Evolutionary conservation across 2,329 filamentous ascomycete genomes (phyloP).

Genomic region (Nemania abortiva): DNA sequence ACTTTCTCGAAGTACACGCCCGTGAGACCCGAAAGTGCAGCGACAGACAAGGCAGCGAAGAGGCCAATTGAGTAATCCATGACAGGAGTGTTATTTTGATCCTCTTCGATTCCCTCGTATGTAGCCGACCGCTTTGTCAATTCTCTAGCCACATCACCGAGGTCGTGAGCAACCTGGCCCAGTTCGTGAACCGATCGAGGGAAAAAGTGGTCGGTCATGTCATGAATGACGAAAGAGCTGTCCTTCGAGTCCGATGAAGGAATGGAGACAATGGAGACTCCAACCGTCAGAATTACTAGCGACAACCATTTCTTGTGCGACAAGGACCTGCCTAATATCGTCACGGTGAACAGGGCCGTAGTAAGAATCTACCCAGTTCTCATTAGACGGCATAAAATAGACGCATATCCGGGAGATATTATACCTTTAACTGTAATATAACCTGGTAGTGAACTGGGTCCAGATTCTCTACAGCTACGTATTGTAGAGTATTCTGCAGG

Average conservation of each 20-base stretch:
- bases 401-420: constrained; percentile 26
- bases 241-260: constrained; percentile 70
- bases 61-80: constrained; percentile 87
- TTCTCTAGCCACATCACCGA: constrained; percentile 63
- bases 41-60: constrained; percentile 80
- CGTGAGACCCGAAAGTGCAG: constrained; percentile 83
- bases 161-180: constrained; percentile 70
- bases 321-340: constrained; percentile 78
- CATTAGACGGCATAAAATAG: constrained; percentile 23
- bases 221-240: constrained; percentile 70
- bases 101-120: constrained; percentile 86
- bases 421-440: constrained; percentile 89
- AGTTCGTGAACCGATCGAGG: constrained; percentile 83
- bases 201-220: constrained; percentile 76
- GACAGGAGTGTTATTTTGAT: constrained; percentile 63
- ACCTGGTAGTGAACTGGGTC: constrained; percentile 95
- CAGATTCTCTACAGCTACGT: constrained; percentile 89
- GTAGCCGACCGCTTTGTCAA: constrained; percentile 81
- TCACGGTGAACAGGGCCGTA: constrained; percentile 87
- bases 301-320: constrained; percentile 82
- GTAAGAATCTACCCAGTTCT: constrained; percentile 74
- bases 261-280: constrained; percentile 87
- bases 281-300: constrained; percentile 81
- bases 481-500: constrained; percentile 92
- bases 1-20: constrained; percentile 93